phyloP scores from a whole-genome alignment of 768 basidiomycete species.

The Naganishia vaughanmartiniae region DNA sequence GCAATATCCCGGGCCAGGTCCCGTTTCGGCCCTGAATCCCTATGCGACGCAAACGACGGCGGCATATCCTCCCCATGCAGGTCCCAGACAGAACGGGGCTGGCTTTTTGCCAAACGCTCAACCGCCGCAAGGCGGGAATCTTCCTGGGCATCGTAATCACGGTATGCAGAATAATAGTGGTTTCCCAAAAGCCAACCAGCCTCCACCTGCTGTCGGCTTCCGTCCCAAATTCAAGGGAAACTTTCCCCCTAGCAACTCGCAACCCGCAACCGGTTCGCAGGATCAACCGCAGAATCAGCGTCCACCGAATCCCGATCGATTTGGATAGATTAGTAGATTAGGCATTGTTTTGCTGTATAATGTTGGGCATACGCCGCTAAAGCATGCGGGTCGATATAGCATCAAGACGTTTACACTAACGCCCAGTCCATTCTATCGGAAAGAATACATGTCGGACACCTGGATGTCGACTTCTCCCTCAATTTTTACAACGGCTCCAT shows the following conservation, averaged over 20 bases:
- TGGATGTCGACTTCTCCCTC: neutral
- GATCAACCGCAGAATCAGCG: slow-evolving; percentile 12
- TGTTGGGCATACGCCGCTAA: slow-evolving; percentile 8
- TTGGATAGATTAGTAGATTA: slow-evolving; percentile 10
- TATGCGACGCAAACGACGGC: neutral
- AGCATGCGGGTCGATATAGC: neutral
- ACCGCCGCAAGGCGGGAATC: neutral
- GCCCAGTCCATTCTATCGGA: neutral
- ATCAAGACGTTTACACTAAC: neutral
- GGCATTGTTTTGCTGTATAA: neutral
- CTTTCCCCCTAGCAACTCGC: neutral
- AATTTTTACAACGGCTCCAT: neutral
- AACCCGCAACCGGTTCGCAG: neutral
- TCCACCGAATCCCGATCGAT: slow-evolving; percentile 13
- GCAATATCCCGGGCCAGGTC: neutral
- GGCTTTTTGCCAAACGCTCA: neutral
- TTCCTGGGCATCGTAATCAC: neutral
- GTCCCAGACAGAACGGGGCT: neutral
- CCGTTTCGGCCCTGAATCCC: neutral
- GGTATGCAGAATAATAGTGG: slow-evolving; percentile 11
- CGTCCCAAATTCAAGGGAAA: no score
- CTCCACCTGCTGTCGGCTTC: neutral
- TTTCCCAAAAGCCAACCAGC: neutral
- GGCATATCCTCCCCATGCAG: neutral
- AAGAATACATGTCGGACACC: neutral